Base-by-base conservation (phyloP, 768 basidiomycete genomes). In the Suillus brevipes region DNA sequence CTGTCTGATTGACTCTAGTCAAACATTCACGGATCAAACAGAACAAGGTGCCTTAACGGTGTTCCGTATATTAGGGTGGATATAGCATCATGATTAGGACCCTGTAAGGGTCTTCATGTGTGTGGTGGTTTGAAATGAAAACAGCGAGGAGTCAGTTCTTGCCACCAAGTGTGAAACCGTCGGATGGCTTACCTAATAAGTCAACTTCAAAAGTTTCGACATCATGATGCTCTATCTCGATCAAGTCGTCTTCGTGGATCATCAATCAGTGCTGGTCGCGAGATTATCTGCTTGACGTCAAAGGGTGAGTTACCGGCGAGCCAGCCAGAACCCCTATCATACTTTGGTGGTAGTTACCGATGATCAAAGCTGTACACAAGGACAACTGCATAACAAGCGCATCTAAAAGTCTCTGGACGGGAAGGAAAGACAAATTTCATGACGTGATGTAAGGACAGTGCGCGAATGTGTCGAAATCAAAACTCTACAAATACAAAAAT, bases 401-500 rank as follows among this genome's bases (percentile, higher is more conserved):
- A 53, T 53, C 52, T 34, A 31, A 53, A 55, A 34, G 31, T 34
- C 31, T 7, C 52, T 3, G 28, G 18, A 18, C 34, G 6, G 18
- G 20, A 55, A 55, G 3, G 31, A 55, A 34, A 34, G 31, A 55
- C 34, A 36, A 36, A 6, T 36, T 55, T 36, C 31, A 55, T 55
- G 34, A 55, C 20, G 31, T 34, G 9, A 9, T 13, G 53, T 55
- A 55, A 55, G 12, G 53, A 55, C 53, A 55, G 53, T 36, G 52
- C 52, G 31, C 10, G 31, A 53, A 20, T 20, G 18, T 34, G 31
- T 53, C 18, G 31, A 53, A 34, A 34, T 53, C 52, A 28, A 28
- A 57, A 40, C 14, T 50, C 50, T 50, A 59, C 40, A 31, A 31
- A 53, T 53, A 31, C 52, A 53, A 53, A 52, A 59, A n/a, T 20